These are phyloP conservation scores for Bidens hawaiensis DNA, from an alignment of 140 eudicot genomes.

Conservation along the genomic window DNA sequence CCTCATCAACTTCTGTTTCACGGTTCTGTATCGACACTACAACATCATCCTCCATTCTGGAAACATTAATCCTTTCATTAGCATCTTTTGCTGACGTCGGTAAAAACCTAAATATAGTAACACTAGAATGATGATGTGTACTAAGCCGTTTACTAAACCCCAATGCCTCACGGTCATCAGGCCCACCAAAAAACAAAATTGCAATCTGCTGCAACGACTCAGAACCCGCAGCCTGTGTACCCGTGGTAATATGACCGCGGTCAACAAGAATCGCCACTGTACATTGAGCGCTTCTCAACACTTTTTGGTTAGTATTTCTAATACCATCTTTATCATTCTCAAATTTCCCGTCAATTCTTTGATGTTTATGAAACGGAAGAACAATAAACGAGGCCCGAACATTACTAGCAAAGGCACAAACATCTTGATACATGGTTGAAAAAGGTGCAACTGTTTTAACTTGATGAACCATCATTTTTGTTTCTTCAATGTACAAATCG, in stretches of 20 bases:
- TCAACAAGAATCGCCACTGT: constrained; percentile 79
- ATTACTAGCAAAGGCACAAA: constrained; percentile 69
- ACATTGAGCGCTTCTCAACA: constrained; percentile 72
- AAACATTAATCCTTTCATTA: constrained; percentile 43
- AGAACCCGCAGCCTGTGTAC: constrained; percentile 41
- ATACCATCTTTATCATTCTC: constrained; percentile 88
- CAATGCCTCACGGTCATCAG: constrained; percentile 95
- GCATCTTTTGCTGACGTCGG: constrained; percentile 38
- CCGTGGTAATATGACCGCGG: constrained; percentile 58
- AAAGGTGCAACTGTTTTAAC: constrained; percentile 62
- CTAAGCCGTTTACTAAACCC: constrained; percentile 84
- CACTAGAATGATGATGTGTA: constrained; percentile 65
- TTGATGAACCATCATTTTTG: constrained; percentile 56
- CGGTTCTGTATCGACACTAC: constrained; percentile 57
- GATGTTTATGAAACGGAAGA: constrained; percentile 93
- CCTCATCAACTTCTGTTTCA: constrained; percentile 51
- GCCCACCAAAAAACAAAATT: constrained; percentile 89
- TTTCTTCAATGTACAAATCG: constrained; percentile 53
- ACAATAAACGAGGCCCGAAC: constrained; percentile 70
- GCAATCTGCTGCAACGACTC: constrained; percentile 75
- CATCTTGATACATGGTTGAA: constrained; percentile 58
- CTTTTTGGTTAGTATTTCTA: constrained; percentile 74
- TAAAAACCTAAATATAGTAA: constrained; percentile 75
- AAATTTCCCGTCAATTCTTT: constrained; percentile 83
- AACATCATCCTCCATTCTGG: constrained; percentile 50